Evolutionary conservation across 2,329 filamentous ascomycete genomes (phyloP).

Genomic region (Fusarium verticillioides): DNA sequence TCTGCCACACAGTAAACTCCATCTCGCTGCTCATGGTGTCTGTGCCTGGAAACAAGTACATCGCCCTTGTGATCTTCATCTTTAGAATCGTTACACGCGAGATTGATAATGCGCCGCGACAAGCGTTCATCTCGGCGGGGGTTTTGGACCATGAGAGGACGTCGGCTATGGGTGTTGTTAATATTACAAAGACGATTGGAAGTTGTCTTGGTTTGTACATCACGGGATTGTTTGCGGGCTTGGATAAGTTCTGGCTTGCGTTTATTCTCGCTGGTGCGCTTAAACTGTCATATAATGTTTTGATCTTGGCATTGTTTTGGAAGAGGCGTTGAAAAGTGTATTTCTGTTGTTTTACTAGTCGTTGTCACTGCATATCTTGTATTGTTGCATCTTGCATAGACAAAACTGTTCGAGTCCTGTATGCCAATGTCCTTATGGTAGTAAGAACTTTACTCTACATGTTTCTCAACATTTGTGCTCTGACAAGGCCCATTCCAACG

Average conservation of each 20-base stretch:
- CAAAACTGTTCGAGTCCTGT: not conserved
- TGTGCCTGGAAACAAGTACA: constrained; percentile 32
- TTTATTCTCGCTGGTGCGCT: constrained; percentile 36
- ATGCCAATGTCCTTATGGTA: accelerated
- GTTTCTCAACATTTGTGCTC: not conserved
- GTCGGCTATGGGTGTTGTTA: constrained; percentile 38
- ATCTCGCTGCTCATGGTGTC: constrained; percentile 34
- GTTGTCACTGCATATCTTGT: not conserved
- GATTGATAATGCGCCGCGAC: constrained; percentile 36
- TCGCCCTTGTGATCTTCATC: constrained; percentile 33
- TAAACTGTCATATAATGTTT: constrained; percentile 33
- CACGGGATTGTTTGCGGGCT: constrained; percentile 29
- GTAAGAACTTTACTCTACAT: not conserved
- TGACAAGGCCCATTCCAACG: not conserved
- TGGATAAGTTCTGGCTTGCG: constrained; percentile 39
- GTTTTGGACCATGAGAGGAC: constrained; percentile 37
- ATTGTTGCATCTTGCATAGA: not conserved
- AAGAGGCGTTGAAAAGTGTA: constrained; percentile 21
- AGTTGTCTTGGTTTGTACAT: constrained; percentile 37
- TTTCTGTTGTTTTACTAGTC: accelerated
- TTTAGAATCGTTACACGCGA: constrained; percentile 39
- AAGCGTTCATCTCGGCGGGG: constrained; percentile 36
- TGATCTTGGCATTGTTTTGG: constrained; percentile 41
- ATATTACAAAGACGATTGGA: constrained; percentile 41
- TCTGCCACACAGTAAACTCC: constrained; percentile 40